These are phyloP conservation scores for Cadophora malorum DNA, from an alignment of 2,329 filamentous ascomycete species.

Conservation along the genomic window DNA sequence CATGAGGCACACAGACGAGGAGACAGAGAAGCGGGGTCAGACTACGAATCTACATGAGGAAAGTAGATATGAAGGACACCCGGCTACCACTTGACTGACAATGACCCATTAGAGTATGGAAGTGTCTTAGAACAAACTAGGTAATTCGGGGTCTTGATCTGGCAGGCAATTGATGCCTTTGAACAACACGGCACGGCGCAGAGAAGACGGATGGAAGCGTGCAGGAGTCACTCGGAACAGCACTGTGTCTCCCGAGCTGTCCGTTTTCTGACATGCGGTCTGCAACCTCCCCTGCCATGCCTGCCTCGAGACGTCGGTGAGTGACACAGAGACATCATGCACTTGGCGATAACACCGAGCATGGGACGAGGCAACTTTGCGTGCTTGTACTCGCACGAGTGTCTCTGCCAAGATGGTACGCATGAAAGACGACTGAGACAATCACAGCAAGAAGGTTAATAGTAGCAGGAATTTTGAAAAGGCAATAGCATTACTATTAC, in stretches of 20 bases:
- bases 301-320: neutral
- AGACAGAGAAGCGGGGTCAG: neutral
- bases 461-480: neutral
- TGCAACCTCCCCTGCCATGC: conserved; percentile 12
- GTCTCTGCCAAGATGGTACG: neutral
- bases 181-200: neutral
- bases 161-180: neutral
- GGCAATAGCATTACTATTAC: neutral
- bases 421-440: no score
- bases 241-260: neutral
- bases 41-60: no score
- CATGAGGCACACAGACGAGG: neutral
- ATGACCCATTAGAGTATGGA: neutral
- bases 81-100: neutral
- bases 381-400: no score
- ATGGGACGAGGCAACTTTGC: neutral
- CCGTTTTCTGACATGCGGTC: neutral
- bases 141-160: no score
- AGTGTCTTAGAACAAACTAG: neutral
- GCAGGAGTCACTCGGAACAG: conserved; percentile 11
- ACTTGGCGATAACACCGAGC: neutral
- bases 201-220: neutral
- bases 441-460: neutral
- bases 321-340: neutral
- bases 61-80: neutral